These are phyloP conservation scores for Fragaria nilgerrensis DNA, from an alignment of 306 rosid species.

Conservation along the genomic window DNA sequence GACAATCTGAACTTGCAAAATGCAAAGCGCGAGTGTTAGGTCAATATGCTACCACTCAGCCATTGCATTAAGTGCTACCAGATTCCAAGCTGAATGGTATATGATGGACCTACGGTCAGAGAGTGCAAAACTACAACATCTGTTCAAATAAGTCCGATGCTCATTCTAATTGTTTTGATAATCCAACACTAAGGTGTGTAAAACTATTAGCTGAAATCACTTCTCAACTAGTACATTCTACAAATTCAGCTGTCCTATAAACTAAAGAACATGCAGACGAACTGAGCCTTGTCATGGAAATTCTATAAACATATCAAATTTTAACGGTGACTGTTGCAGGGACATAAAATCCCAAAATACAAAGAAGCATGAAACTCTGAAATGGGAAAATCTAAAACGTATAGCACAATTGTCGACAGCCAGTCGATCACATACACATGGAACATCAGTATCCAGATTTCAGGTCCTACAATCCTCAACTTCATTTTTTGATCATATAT, in stretches of 20 bases:
- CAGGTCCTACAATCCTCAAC: not conserved
- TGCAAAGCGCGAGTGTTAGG: not conserved
- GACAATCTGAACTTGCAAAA: not conserved
- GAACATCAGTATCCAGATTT: slow-evolving; percentile 2
- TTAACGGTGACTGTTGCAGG: slow-evolving; percentile 68
- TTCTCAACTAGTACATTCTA: not conserved
- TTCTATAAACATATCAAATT: slow-evolving; percentile 85
- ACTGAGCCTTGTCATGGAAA: slow-evolving; percentile 84
- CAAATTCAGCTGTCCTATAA: not conserved
- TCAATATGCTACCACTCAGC: not conserved
- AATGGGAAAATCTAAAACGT: slow-evolving; percentile 12
- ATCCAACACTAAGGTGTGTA: not conserved
- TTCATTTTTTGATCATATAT: not conserved
- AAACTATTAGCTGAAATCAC: not conserved
- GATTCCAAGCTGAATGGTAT: not conserved
- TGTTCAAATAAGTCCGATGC: not conserved
- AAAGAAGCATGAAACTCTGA: slow-evolving; percentile 29
- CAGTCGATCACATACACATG: not conserved
- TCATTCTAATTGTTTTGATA: not conserved
- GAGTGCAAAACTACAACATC: not conserved
- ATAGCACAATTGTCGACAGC: slow-evolving; percentile 5
- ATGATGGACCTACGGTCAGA: not conserved
- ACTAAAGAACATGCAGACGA: slow-evolving; percentile 31
- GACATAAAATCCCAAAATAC: slow-evolving; percentile 64
- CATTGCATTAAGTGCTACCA: not conserved